Conservation (phyloP, 257 asterid species). For the Cynanchum wilfordii region DNA sequence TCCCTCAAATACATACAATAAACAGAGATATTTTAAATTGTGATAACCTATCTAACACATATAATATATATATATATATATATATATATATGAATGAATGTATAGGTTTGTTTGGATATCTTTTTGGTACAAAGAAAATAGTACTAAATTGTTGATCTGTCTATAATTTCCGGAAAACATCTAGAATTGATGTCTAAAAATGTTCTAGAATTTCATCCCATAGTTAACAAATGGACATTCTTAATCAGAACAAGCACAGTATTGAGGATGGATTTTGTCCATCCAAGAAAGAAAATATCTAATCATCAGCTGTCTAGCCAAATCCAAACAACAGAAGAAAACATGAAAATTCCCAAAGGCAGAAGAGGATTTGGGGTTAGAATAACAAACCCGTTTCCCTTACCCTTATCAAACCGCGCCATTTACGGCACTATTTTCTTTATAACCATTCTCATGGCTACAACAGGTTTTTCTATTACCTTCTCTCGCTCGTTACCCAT, state of each 20-base stretch:
- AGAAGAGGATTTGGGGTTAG: background rate
- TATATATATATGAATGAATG: no score
- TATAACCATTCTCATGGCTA: conserved; percentile 27
- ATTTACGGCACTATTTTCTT: conserved; percentile 9
- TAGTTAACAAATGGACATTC: background rate
- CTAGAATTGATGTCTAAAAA: no score
- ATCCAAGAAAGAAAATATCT: background rate
- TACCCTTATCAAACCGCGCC: conserved; percentile 9
- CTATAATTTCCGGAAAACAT: no score
- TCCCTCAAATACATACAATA: no score
- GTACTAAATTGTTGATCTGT: no score
- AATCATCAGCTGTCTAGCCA: background rate
- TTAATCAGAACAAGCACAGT: background rate
- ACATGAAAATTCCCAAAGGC: background rate
- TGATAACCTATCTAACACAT: no score
- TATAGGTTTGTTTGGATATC: no score
- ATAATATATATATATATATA: no score
- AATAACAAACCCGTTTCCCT: background rate
- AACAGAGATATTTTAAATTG: no score
- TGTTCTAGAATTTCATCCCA: no score
- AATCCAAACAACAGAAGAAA: background rate
- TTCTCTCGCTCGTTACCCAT: conserved; percentile 27
- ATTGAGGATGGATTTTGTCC: background rate
- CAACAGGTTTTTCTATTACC: conserved; percentile 23
- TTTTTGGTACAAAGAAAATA: no score